These are phyloP conservation scores for Talaromyces trachyspermus DNA, from an alignment of 495 filamentous ascomycete species.

Conservation along the genomic window DNA sequence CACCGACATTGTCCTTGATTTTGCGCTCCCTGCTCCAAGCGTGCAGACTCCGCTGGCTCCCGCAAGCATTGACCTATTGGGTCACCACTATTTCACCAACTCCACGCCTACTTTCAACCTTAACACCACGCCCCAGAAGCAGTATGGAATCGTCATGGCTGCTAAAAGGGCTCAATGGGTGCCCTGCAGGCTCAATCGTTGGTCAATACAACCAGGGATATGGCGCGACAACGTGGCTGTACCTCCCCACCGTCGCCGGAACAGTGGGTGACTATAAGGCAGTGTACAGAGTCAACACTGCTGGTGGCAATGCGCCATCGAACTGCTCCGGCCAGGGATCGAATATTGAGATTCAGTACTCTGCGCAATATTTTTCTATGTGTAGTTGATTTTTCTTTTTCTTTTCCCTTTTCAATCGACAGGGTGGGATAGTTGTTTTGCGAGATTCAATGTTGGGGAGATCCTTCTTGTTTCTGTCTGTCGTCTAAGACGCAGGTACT, in stretches of 20 bases:
- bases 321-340: constrained; percentile 61
- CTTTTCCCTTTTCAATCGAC: too few relatives aligned
- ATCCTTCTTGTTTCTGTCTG: too few relatives aligned
- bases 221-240: constrained; percentile 55
- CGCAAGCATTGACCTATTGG: constrained; percentile 54
- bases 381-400: constrained; percentile 3
- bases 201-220: constrained; percentile 43
- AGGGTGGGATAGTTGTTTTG: too few relatives aligned
- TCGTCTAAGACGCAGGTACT: too few relatives aligned
- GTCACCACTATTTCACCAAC: constrained; percentile 69
- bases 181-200: constrained; percentile 53
- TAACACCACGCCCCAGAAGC: constrained; percentile 44
- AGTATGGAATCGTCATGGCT: constrained; percentile 55
- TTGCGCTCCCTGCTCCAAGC: constrained; percentile 34
- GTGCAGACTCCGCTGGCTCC: constrained; percentile 28
- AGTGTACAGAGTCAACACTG: constrained; percentile 82
- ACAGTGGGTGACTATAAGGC: constrained; percentile 58
- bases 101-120: constrained; percentile 75
- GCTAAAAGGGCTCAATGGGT: constrained; percentile 44
- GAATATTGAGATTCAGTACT: constrained; percentile 68
- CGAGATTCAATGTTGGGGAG: too few relatives aligned
- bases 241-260: constrained; percentile 41
- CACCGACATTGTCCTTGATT: constrained; percentile 23
- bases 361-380: constrained; percentile 65
- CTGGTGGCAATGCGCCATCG: constrained; percentile 67